These are phyloP conservation scores for Biscogniauxia mediterranea DNA, from an alignment of 2,329 filamentous ascomycete genomes.

Conservation along the genomic window DNA sequence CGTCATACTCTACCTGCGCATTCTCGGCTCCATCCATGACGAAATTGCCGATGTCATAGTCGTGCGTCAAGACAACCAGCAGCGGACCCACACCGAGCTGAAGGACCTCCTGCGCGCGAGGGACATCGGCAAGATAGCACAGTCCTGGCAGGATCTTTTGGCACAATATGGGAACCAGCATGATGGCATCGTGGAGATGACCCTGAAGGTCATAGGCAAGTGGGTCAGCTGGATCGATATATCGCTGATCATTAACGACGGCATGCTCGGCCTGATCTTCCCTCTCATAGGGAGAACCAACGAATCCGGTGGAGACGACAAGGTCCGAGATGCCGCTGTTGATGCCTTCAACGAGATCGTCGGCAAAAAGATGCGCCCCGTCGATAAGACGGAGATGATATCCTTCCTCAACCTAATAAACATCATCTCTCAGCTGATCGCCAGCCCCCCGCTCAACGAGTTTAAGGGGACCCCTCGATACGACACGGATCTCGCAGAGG, in stretches of 20 bases:
- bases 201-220: conserved; percentile 85
- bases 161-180: conserved; percentile 70
- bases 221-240: conserved; percentile 99
- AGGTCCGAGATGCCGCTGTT: conserved; percentile 85
- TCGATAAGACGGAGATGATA: conserved; percentile 93
- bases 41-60: conserved; percentile 95
- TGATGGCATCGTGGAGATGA: conserved; percentile 78
- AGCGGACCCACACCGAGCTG: conserved; percentile 81
- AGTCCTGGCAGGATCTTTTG: conserved; percentile 89
- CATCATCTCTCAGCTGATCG: conserved; percentile 82
- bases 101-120: conserved; percentile 87
- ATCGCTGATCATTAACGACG: conserved; percentile 83
- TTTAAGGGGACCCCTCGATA: conserved; percentile 80
- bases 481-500: conserved; percentile 92
- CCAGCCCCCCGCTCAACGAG: conserved; percentile 76
- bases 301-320: conserved; percentile 63
- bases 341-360: conserved; percentile 95
- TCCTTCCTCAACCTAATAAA: conserved; percentile 82
- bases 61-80: conserved; percentile 72
- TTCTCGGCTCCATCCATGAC: conserved; percentile 88
- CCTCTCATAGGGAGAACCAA: conserved; percentile 79
- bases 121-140: conserved; percentile 84
- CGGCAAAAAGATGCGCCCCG: conserved; percentile 94
- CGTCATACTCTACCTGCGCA: conserved; percentile 82
- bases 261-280: conserved; percentile 81